Conservation (phyloP, 495 filamentous ascomycete species). For the Penicillium antarcticum region DNA sequence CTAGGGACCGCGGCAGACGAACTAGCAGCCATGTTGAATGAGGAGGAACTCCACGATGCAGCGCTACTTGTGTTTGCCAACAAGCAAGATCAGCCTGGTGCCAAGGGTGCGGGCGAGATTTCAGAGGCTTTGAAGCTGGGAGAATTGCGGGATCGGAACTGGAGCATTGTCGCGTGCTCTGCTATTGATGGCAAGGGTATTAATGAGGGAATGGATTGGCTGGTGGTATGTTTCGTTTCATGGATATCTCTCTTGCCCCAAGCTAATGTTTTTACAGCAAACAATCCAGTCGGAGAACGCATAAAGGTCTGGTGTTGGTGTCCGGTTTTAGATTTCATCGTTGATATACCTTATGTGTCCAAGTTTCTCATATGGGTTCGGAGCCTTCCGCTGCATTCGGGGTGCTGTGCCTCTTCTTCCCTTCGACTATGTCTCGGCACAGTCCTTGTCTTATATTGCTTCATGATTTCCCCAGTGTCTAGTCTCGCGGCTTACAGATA, state of each 20-base stretch:
- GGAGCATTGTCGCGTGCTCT: slow-evolving; percentile 97
- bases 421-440: slow-evolving; percentile 23
- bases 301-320: slow-evolving; percentile 35
- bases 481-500: slow-evolving; percentile 30
- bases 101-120: slow-evolving; percentile 95
- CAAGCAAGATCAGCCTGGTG: slow-evolving; percentile 97
- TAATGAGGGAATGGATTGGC: slow-evolving; percentile 97
- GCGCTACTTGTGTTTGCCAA: slow-evolving; percentile 94
- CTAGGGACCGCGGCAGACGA: slow-evolving; percentile 90
- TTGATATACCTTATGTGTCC: slow-evolving; percentile 31
- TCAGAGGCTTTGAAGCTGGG: slow-evolving; percentile 87
- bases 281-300: slow-evolving; percentile 48
- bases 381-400: slow-evolving; percentile 22
- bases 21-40: slow-evolving; percentile 89
- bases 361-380: slow-evolving; percentile 12
- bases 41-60: slow-evolving; percentile 92
- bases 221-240: slow-evolving; percentile 70
- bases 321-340: slow-evolving; percentile 36
- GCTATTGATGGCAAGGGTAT: slow-evolving; percentile 94
- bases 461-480: slow-evolving; percentile 20
- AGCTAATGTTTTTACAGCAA: slow-evolving; percentile 31
- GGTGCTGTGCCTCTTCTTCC: slow-evolving; percentile 18
- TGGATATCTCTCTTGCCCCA: not conserved
- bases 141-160: slow-evolving; percentile 91
- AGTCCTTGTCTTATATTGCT: slow-evolving; percentile 43